Evolutionary conservation across 345 rosid genomes (phyloP).

Genomic region (Euphorbia lathyris): DNA sequence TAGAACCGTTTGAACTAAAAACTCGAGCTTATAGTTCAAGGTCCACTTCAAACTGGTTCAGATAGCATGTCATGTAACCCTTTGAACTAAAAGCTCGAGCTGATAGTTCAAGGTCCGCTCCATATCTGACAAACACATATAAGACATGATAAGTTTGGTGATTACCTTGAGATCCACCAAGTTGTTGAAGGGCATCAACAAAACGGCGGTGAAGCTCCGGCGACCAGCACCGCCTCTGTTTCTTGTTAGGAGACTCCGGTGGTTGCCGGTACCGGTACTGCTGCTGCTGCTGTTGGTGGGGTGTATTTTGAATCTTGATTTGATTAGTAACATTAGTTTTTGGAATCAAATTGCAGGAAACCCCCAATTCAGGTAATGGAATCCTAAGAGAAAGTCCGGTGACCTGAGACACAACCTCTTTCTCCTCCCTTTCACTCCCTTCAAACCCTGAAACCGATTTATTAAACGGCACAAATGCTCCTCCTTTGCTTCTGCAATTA

Average conservation of each 20-base stretch:
- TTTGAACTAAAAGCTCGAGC: no score
- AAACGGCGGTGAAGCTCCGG: constrained; percentile 73
- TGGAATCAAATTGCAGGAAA: constrained; percentile 15
- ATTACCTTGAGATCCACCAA: constrained; percentile 70
- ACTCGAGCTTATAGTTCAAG: no score
- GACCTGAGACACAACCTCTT: constrained; percentile 32
- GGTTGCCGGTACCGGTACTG: constrained; percentile 15
- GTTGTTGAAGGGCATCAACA: constrained; percentile 59
- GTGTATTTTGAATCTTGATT: constrained; percentile 27
- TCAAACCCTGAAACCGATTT: constrained; percentile 20
- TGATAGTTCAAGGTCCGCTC: no score
- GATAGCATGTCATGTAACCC: no score
- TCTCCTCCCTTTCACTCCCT: constrained; percentile 24
- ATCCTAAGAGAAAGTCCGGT: constrained; percentile 38
- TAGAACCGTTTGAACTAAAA: no score
- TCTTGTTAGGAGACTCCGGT: constrained; percentile 40
- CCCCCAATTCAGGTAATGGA: constrained; percentile 36
- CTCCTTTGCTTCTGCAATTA: constrained; percentile 29
- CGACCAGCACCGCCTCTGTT: constrained; percentile 79
- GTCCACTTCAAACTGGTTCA: no score
- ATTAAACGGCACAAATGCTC: constrained; percentile 43
- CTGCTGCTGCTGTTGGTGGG: constrained; percentile 19
- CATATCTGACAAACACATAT: background rate
- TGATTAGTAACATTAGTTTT: constrained; percentile 18
- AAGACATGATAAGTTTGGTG: constrained; percentile 9